Evolutionary conservation across 1,139 yeast species (phyloP).

Genomic region (Candida frijolesensis): DNA sequence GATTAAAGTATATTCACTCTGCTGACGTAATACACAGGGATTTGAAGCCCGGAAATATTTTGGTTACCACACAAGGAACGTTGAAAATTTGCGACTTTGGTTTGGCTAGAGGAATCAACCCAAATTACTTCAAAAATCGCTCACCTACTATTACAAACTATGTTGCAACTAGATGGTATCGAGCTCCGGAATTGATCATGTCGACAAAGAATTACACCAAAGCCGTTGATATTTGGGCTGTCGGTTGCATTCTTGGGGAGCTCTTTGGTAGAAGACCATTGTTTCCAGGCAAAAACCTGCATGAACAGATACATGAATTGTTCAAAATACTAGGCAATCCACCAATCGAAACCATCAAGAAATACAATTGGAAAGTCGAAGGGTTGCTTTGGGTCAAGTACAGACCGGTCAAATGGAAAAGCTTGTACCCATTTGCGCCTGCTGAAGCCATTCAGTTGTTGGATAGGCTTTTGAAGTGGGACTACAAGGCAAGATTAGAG

Average conservation of each 20-base stretch:
- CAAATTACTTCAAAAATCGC: constrained; percentile 37
- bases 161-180: constrained; percentile 94
- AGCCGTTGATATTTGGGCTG: constrained; percentile 78
- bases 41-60: constrained; percentile 80
- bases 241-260: constrained; percentile 79
- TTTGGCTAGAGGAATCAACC: constrained; percentile 72
- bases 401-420: constrained; percentile 46
- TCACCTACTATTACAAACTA: constrained; percentile 67
- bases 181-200: constrained; percentile 88
- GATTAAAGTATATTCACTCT: constrained; percentile 79
- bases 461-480: constrained; percentile 62
- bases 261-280: constrained; percentile 71
- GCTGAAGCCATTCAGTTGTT: constrained; percentile 46
- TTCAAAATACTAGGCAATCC: constrained; percentile 67
- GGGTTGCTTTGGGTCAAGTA: constrained; percentile 16
- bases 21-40: constrained; percentile 87
- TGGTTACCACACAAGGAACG: constrained; percentile 70
- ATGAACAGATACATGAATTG: constrained; percentile 67
- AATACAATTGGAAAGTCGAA: constrained; percentile 31
- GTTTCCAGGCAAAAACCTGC: constrained; percentile 69
- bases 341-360: constrained; percentile 34
- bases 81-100: constrained; percentile 89
- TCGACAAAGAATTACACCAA: constrained; percentile 56
- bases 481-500: constrained; percentile 45
- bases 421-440: constrained; percentile 62